Base-by-base conservation (phyloP, 2,329 filamentous ascomycete species). In the Didymella glomerata region DNA sequence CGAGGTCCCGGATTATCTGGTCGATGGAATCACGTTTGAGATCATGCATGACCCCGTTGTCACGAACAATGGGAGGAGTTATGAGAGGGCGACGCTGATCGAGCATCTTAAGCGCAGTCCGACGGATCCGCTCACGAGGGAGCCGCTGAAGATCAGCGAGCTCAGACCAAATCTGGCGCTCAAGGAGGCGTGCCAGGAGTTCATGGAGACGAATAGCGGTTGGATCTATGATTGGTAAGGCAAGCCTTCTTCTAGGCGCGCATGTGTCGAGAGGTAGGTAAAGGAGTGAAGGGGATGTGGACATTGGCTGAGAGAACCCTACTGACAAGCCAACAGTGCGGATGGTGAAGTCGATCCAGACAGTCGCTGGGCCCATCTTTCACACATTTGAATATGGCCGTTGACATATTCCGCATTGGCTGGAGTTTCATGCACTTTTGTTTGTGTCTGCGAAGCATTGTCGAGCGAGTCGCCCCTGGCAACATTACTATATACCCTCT, bases 151-250 rank as follows among this genome's bases (percentile, higher is more conserved):
- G 0, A 81, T 86, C 0, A 79, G 82, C 1, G 92, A 97, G 44
- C 77, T 98, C 53, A 83, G 93, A 41, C 90, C 92, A 0, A 98
- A 98, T 74, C 83, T 96, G 44, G 90, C 85, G 0, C 81, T 98
- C 57, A 92, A 89, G 75, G 85, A 91, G 52, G 94, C 92, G 0
- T 96, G 92, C 72, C 88, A 91, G 45, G 91, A 95, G 66, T 98
- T 96, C 69, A 80, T 97, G 58, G 85, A 90, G 27, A 82, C 91
- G 67, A 97, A 97, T 69, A 69, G 63, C 24, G 93, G 92, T 10
- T 97, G 95, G 91, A 92, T 93, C 0, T 93, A 91, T 38, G 93
- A 97, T 75, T 98, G 91, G 90, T 96, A 81, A 68, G 73, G 70
- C 55, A 16, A 48, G 62, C 65, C 63, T 56, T 65, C 63, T 41